phyloP scores from a whole-genome alignment of 306 rosid genomes.

The Acacia melanoxylon region DNA sequence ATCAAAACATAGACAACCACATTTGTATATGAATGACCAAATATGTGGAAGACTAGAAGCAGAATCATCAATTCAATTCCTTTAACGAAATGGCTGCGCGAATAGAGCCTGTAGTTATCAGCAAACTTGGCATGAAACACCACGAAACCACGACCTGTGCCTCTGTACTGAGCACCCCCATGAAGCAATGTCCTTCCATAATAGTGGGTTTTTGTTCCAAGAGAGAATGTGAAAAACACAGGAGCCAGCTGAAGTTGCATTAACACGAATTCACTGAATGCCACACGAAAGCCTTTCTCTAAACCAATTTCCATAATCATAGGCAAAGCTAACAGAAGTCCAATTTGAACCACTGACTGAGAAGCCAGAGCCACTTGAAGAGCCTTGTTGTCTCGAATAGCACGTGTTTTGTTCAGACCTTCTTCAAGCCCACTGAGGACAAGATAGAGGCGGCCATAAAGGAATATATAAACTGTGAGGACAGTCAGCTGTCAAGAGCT shows the following conservation, averaged over 20 bases:
- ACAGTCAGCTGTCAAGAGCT: constrained; percentile 73
- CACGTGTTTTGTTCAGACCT: constrained; percentile 47
- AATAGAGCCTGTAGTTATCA: constrained; percentile 85
- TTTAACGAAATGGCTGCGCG: constrained; percentile 96
- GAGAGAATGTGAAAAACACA: constrained; percentile 90
- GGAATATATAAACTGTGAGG: constrained; percentile 82
- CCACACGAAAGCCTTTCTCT: constrained; percentile 86
- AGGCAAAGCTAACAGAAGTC: constrained; percentile 90
- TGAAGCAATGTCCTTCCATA: constrained; percentile 97
- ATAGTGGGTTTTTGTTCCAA: constrained; percentile 95
- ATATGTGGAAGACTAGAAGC: constrained; percentile 83
- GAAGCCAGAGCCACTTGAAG: constrained; percentile 97
- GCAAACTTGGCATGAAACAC: constrained; percentile 98
- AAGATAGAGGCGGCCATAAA: constrained; percentile 94
- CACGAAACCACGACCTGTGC: constrained; percentile 93
- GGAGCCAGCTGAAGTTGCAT: constrained; percentile 95
- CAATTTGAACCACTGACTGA: constrained; percentile 92
- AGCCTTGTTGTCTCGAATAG: constrained; percentile 71
- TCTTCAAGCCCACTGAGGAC: constrained; percentile 88
- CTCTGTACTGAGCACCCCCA: constrained; percentile 96
- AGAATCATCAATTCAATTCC: constrained; percentile 92
- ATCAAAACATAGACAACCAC: constrained; percentile 65
- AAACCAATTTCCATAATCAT: constrained; percentile 97
- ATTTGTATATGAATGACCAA: constrained; percentile 71
- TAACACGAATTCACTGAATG: constrained; percentile 79